Evolutionary conservation across 148 eudicot species (phyloP).

Genomic region (Talinum fruticosum): DNA sequence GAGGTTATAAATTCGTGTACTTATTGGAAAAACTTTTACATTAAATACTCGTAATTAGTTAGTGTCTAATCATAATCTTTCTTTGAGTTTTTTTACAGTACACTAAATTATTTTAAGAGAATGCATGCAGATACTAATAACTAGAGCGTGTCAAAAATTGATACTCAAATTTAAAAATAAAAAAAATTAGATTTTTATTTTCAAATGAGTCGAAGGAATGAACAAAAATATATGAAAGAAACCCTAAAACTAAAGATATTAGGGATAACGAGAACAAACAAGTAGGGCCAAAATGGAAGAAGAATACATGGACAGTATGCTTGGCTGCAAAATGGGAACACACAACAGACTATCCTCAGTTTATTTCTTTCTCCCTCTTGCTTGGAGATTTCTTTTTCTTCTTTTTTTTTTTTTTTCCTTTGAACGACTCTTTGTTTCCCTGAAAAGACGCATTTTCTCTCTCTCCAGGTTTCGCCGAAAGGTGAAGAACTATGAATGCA

Average conservation of each 20-base stretch:
- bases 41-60: too few species aligned
- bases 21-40: too few species aligned
- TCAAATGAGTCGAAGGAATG: too few species aligned
- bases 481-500: background rate
- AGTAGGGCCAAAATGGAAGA: background rate
- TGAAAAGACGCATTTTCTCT: conserved; percentile 17
- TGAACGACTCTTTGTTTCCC: conserved; percentile 7
- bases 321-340: background rate
- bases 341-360: background rate
- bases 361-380: background rate
- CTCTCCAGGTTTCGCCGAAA: conserved; percentile 13
- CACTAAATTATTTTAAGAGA: too few species aligned
- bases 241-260: background rate
- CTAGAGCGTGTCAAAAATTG: too few species aligned
- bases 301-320: conserved; percentile 13
- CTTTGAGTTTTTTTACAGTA: too few species aligned
- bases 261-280: background rate
- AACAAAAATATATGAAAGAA: too few species aligned
- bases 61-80: too few species aligned
- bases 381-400: background rate
- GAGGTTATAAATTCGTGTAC: too few species aligned
- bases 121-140: too few species aligned
- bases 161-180: too few species aligned
- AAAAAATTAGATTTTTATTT: too few species aligned
- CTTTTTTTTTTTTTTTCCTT: background rate